Percentiles rank a stretch among this genome's conserved stretches.
These are phyloP conservation scores for Kondoa subrosea DNA, from an alignment of 768 basidiomycete species.

Conservation along the genomic window DNA sequence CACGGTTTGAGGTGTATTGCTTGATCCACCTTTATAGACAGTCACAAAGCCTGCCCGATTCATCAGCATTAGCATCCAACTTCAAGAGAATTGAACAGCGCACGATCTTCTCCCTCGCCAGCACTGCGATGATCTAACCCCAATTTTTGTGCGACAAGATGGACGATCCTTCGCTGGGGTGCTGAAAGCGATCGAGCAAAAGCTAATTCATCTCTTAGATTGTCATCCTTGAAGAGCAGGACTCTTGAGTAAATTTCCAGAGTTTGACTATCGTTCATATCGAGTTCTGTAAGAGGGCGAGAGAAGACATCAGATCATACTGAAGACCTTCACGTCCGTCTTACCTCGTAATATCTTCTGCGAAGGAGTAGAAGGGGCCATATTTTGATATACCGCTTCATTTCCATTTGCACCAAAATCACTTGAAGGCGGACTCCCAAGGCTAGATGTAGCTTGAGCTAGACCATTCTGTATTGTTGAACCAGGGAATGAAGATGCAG, in stretches of 20 bases:
- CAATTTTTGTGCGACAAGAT: conserved; percentile 88
- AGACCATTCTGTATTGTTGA: too few relatives aligned
- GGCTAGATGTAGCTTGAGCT: neutral
- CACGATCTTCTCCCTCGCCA: conserved; percentile 73
- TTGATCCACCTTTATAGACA: conserved; percentile 42
- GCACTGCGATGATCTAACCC: conserved; percentile 87
- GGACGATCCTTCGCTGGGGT: conserved; percentile 78
- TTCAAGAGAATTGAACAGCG: neutral
- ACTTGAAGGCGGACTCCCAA: neutral
- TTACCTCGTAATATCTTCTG: neutral
- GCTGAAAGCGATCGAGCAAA: conserved; percentile 75
- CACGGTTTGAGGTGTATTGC: neutral
- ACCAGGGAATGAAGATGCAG: neutral
- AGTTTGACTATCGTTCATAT: conserved; percentile 87
- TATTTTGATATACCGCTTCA: neutral
- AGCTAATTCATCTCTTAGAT: conserved; percentile 89
- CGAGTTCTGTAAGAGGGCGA: conserved; percentile 45
- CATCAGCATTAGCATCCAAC: neutral
- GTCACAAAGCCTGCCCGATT: conserved; percentile 48
- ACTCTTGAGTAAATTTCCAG: conserved; percentile 95
- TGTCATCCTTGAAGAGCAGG: conserved; percentile 90
- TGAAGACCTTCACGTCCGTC: neutral
- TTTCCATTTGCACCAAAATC: neutral
- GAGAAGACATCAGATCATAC: neutral
- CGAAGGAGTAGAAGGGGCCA: conserved; percentile 12